Base-by-base conservation (phyloP, 1,284 basidiomycete genomes). In the Rhodotorula sp. region DNA sequence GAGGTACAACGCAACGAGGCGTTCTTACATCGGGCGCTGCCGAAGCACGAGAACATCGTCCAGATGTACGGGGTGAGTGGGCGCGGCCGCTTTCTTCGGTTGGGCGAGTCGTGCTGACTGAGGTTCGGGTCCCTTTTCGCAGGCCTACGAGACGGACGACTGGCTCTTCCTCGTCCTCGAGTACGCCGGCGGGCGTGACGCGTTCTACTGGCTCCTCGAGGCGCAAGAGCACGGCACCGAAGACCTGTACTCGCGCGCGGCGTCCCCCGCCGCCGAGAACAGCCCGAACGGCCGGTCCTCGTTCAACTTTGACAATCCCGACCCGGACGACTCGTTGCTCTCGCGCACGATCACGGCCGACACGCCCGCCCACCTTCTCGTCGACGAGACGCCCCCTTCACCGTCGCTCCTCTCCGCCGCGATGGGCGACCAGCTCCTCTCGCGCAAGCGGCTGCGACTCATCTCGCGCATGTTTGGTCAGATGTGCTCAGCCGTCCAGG, bases 401-500 rank as follows among this genome's bases (percentile, higher is more conserved):
- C 95, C 95, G 5, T 90, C 90, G 62, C 85, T 99, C 59, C 88
- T 99, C 56, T 78, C 80, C 34, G 91, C 92, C n/a, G 81, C 79
- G 2, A 89, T 89, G 34, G 86, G 93, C 73, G 88, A 91, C 70
- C 89, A 92, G 20, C 84, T 98, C 53, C 88, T 99, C 56, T 92
- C 91, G 24, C 87, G 88, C 64, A 89, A 89, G 49, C 90, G 95
- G 71, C 86, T 99, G 51, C 88, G 90, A 32, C 87, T 99, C 74
- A 92, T 99, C 77, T 89, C 93, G 15, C 89, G 90, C 78, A 99
- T 99, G 96, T 99, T 99, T 82, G 84, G 87, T 84, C 85, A 99
- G 82, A 99, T 99, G 92, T 99, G 96, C 80, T 91, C 95, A 73
- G 94, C 95, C 46, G 94, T 99, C 19, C 91, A 92, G 6, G 88